Evolutionary conservation across 2,329 filamentous ascomycete species (phyloP), one percentile per base, ranked within the genome.

Genomic region (Fusarium acutatum): DNA sequence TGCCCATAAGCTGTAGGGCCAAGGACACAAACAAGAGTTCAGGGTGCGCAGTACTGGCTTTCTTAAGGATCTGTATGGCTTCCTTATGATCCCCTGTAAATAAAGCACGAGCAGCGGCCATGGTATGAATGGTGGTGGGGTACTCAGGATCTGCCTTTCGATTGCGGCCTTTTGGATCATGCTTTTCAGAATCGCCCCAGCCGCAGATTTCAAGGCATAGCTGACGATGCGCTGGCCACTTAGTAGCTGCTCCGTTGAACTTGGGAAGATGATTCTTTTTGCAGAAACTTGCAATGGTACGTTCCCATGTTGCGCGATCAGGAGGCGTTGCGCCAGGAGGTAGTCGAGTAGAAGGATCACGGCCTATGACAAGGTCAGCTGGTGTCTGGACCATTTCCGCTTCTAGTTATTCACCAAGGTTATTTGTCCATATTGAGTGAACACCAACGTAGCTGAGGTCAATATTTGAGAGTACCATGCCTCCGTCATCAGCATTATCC

Each of bases 391-490:
- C 35, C 26, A 22, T 30, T 54, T 54, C 53, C 28, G 10, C 28
- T 30, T n/a, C 28, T 3, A 14, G 24, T n/a, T 15, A 69, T 84
- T 79, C 83, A 87, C 92, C 92, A 14, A 94, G 85, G 57, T 90
- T 85, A 69, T 93, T 92, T 6, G 84, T 88, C 93, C 93, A 96
- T 62, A 96, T 89, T 5, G 88, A 88, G 60, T 89, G 85, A 12
- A 95, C 90, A 4, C 94, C 94, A 66, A 96, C 85, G 76, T 93
- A 96, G 77, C 92, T 92, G 26, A 96, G 83, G 75, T 96, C 93
- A 8, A 95, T 83, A 6, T 87, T 88, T 18, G 89, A 86, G 13
- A 90, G 85, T 32, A 92, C 84, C 92, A 96, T 93, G n/a, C 91
- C 92, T 52, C 90, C 88, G 71, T 91, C 87, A 40, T 87, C 85